A percentile compares a stretch with the other conserved stretches of the same genome.
Conservation (phyloP, 805 yeast species). For the Yarrowia sp. region DNA sequence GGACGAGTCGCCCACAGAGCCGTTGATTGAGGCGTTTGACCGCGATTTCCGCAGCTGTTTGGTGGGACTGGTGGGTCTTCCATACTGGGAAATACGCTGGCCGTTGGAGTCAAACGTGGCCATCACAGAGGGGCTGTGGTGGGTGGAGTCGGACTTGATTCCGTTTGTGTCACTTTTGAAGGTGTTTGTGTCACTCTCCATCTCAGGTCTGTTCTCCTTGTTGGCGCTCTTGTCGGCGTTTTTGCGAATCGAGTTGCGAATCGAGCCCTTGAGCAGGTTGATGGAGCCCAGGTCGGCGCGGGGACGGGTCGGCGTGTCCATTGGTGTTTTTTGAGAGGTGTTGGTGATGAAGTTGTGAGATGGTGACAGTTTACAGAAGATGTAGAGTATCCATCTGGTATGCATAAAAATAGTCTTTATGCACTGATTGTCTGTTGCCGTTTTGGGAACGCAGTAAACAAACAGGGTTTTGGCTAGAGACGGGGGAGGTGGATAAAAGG, state of each 20-base stretch:
- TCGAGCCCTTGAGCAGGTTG: conserved; percentile 67
- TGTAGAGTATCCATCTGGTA: neutral
- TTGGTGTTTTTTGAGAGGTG: neutral
- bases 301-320: conserved; percentile 33
- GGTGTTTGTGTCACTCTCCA: neutral
- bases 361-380: too few species aligned
- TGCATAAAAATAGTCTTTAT: neutral
- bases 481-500: neutral
- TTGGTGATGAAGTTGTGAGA: too few species aligned
- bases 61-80: neutral
- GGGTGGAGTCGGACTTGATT: neutral
- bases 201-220: neutral
- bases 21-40: neutral
- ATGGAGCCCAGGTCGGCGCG: conserved; percentile 72
- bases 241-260: neutral
- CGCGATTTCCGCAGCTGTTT: conserved; percentile 7
- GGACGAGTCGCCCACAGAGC: neutral
- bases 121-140: neutral
- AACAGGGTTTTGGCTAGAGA: neutral
- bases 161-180: neutral
- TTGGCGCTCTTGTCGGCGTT: neutral
- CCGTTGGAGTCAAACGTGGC: conserved; percentile 12
- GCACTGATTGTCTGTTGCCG: neutral
- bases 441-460: conserved; percentile 11
- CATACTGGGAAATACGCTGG: neutral